Evolutionary conservation across 768 basidiomycete species (phyloP).

Genomic region (Filobasidium wieringae): DNA sequence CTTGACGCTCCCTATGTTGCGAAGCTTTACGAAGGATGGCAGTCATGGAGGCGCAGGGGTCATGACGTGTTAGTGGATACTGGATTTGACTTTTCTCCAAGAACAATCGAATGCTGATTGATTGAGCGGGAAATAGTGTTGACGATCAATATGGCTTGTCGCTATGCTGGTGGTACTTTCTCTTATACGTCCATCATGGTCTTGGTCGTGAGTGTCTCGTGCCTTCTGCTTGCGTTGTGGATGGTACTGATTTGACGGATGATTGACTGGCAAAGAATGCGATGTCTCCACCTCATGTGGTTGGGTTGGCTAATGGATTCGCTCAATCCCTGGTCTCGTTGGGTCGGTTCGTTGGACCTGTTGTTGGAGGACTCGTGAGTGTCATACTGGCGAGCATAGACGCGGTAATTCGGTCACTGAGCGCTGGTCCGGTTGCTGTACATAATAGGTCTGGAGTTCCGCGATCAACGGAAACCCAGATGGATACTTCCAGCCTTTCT

Average conservation of each 20-base stretch:
- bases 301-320: slow-evolving; percentile 87
- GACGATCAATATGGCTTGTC: slow-evolving; percentile 67
- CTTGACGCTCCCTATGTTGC: slow-evolving; percentile 62
- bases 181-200: slow-evolving; percentile 83
- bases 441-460: slow-evolving; percentile 27
- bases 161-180: slow-evolving; percentile 80
- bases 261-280: slow-evolving; percentile 4
- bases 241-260: neutral
- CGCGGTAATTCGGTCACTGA: neutral
- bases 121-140: slow-evolving; percentile 45
- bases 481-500: slow-evolving; percentile 31
- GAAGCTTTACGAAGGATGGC: slow-evolving; percentile 53
- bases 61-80: slow-evolving; percentile 47
- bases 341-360: slow-evolving; percentile 76
- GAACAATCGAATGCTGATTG: neutral
- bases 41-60: slow-evolving; percentile 65
- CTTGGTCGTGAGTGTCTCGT: slow-evolving; percentile 43
- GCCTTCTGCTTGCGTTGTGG: neutral
- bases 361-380: slow-evolving; percentile 26
- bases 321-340: slow-evolving; percentile 92
- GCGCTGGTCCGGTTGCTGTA: no score
- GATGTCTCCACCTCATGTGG: slow-evolving; percentile 73
- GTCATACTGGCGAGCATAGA: neutral
- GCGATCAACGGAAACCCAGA: slow-evolving; percentile 33
- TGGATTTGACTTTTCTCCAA: slow-evolving; percentile 7